Conservation (phyloP, 805 yeast species). For the Dipodascus geniculatus region DNA sequence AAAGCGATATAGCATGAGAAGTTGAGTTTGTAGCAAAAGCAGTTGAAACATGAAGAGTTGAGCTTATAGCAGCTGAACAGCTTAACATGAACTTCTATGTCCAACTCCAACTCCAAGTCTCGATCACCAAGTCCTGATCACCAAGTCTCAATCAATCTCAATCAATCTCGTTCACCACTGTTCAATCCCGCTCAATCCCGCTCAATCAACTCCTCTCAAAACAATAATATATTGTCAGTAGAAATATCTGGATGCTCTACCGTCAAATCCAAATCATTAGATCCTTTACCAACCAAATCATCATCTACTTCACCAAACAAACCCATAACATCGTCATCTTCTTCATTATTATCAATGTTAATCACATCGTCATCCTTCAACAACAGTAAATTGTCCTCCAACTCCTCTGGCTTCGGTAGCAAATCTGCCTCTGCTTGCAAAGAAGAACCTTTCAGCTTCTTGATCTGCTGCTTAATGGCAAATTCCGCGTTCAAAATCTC, state of each 20-base stretch:
- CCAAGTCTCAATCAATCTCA: no score
- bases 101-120: no score
- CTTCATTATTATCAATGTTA: background rate
- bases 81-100: no score
- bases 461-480: background rate
- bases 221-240: no score
- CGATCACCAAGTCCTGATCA: no score
- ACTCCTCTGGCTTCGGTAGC: background rate
- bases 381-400: background rate
- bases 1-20: no score
- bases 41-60: no score
- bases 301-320: background rate
- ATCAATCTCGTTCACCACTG: no score
- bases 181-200: no score
- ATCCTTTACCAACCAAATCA: background rate
- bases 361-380: background rate
- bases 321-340: background rate
- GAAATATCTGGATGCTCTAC: background rate
- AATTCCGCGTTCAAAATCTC: background rate
- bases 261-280: background rate
- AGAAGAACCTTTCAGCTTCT: background rate
- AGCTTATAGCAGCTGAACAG: no score
- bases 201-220: no score
- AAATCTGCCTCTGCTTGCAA: background rate
- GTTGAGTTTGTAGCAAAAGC: no score